Conservation (phyloP, 208 protist species). For the Leishmania major region DNA sequence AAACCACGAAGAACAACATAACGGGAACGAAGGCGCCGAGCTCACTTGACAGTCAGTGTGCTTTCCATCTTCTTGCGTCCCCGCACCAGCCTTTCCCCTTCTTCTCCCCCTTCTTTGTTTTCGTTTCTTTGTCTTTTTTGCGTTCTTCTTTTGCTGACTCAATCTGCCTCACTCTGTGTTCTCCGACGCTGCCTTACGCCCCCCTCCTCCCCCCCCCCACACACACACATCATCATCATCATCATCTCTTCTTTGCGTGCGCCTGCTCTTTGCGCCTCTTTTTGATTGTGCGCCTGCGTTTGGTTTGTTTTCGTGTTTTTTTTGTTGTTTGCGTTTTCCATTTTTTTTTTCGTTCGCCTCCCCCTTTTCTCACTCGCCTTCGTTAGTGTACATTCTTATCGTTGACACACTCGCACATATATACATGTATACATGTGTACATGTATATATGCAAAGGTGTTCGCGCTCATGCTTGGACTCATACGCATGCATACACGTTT, state of each 20-base stretch:
- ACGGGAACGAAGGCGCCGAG: not conserved
- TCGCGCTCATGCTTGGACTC: not conserved
- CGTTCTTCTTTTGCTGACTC: not conserved
- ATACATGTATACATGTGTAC: not conserved
- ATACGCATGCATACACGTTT: too few relatives aligned
- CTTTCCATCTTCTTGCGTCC: not conserved
- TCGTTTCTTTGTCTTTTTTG: not conserved
- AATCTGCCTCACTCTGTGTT: not conserved
- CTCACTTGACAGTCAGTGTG: not conserved
- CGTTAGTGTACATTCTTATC: too few relatives aligned
- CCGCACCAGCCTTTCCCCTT: not conserved
- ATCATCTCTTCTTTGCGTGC: not conserved
- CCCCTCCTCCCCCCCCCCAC: too few relatives aligned
- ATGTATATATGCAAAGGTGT: not conserved
- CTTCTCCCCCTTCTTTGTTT: not conserved
- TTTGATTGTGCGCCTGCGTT: not conserved
- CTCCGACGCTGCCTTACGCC: not conserved
- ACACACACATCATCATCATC: not conserved
- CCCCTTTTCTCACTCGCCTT: too few relatives aligned
- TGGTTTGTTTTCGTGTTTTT: not conserved
- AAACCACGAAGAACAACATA: not conserved
- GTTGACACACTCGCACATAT: not conserved
- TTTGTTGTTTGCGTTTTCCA: too few relatives aligned
- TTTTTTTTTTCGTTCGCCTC: too few relatives aligned
- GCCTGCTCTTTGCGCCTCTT: too few relatives aligned